These are phyloP conservation scores for Phialemoniopsis sp. DNA, from an alignment of 2,329 filamentous ascomycete species.

Conservation along the genomic window DNA sequence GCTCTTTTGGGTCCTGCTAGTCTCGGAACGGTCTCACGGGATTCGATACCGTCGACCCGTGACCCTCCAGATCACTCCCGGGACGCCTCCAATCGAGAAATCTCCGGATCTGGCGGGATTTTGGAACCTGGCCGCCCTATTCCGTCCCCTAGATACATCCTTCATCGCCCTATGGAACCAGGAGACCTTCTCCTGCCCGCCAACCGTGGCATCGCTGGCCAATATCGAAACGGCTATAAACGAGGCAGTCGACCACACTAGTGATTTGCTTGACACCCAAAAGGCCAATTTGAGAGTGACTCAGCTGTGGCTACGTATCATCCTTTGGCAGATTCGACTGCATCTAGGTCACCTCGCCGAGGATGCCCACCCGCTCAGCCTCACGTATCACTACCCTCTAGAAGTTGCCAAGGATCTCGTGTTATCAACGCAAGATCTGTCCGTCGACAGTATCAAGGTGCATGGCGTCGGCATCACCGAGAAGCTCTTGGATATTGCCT, in stretches of 20 bases:
- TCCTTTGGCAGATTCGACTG: conserved; percentile 39
- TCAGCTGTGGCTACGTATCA: conserved; percentile 38
- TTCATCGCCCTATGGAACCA: conserved; percentile 38
- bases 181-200: conserved; percentile 8
- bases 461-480: conserved; percentile 42
- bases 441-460: conserved; percentile 31
- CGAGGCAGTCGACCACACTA: conserved; percentile 24
- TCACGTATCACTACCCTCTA: conserved; percentile 37
- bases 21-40: conserved; percentile 38
- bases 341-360: conserved; percentile 34
- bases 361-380: conserved; percentile 21
- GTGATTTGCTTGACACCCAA: conserved; percentile 34
- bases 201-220: background rate
- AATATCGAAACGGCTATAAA: conserved; percentile 29
- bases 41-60: conserved; percentile 38
- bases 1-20: conserved; percentile 38
- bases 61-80: conserved; percentile 34
- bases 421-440: conserved; percentile 30
- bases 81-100: conserved; percentile 23
- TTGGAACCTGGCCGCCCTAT: conserved; percentile 32
- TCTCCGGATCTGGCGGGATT: conserved; percentile 26
- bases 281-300: conserved; percentile 39
- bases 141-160: conserved; percentile 33
- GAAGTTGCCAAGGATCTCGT: conserved; percentile 34
- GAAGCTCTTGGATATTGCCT: conserved; percentile 40